Conservation (phyloP, 2,329 filamentous ascomycete species). For the Fusarium dimerum region DNA sequence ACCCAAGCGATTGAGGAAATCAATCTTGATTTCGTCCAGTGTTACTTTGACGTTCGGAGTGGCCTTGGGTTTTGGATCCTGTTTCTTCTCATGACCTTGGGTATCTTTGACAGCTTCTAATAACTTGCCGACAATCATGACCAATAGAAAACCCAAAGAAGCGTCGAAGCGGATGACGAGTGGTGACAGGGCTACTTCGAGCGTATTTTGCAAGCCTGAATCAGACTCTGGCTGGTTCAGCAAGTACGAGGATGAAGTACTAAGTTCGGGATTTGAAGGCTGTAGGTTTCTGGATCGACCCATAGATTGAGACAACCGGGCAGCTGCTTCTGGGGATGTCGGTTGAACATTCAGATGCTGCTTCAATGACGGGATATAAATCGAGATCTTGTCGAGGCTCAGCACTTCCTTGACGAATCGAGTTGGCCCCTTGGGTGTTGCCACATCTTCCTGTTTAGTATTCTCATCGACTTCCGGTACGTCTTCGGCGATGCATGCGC, state of each 20-base stretch:
- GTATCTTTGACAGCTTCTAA: conserved; percentile 44
- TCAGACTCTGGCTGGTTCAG: conserved; percentile 1
- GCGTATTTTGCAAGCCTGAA: conserved; percentile 19
- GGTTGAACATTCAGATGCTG: conserved; percentile 42
- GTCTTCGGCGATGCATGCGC: conserved; percentile 21
- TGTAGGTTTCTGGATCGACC: conserved; percentile 48
- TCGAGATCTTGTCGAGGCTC: conserved; percentile 50
- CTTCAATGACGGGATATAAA: conserved; percentile 55
- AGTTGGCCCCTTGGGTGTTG: conserved; percentile 54
- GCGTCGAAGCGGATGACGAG: conserved; percentile 56
- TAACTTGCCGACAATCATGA: conserved; percentile 52
- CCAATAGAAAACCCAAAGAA: conserved; percentile 56
- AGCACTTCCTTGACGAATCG: conserved; percentile 59
- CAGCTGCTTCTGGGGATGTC: conserved; percentile 28
- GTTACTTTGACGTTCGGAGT: conserved; percentile 45
- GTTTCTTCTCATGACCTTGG: conserved; percentile 9
- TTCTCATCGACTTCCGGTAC: conserved; percentile 13
- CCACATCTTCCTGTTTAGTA: conserved; percentile 39
- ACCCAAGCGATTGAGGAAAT: conserved; percentile 56
- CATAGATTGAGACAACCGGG: conserved; percentile 34
- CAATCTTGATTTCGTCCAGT: conserved; percentile 52
- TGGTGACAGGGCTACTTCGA: conserved; percentile 56
- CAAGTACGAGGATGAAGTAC: conserved; percentile 29
- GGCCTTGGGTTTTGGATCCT: conserved; percentile 12
- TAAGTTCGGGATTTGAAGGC: conserved; percentile 63